These are phyloP conservation scores for Lupinus albus DNA, from an alignment of 306 rosid species.

Conservation along the genomic window DNA sequence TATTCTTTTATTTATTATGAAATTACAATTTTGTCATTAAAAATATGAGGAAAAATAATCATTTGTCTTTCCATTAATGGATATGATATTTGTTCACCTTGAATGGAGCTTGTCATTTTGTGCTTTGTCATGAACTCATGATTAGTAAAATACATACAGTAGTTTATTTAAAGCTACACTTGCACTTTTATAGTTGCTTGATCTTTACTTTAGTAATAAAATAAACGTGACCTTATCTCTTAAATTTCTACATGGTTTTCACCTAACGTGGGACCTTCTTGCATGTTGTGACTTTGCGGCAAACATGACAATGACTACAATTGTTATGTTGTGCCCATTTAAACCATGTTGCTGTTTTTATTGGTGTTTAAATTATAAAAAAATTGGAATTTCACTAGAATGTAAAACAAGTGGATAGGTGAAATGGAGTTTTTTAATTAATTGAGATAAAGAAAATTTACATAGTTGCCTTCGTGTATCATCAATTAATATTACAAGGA, in stretches of 20 bases:
- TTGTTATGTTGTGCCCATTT: background rate
- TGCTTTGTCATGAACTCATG: background rate
- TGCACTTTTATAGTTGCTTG: slow-evolving; percentile 27
- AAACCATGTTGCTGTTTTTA: background rate
- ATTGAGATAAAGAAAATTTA: background rate
- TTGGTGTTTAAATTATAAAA: background rate
- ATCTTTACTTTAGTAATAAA: background rate
- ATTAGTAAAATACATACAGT: slow-evolving; percentile 4
- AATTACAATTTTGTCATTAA: too few relatives aligned
- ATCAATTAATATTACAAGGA: background rate
- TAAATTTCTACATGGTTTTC: background rate
- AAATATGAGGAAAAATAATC: too few relatives aligned
- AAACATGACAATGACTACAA: too few relatives aligned
- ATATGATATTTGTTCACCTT: slow-evolving; percentile 28
- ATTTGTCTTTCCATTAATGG: too few relatives aligned
- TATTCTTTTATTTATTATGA: too few relatives aligned
- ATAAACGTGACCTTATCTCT: slow-evolving; percentile 46
- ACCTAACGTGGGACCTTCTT: slow-evolving; percentile 27
- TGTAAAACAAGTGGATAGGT: too few relatives aligned
- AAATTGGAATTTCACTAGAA: too few relatives aligned
- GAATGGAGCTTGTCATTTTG: slow-evolving; percentile 17
- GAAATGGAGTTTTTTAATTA: background rate
- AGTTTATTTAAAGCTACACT: background rate
- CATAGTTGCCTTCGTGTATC: background rate
- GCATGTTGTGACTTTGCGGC: too few relatives aligned